Evolutionary conservation across 371 early-diverging fungal genomes (phyloP).

Genomic region (Pancytospora epiphaga): DNA sequence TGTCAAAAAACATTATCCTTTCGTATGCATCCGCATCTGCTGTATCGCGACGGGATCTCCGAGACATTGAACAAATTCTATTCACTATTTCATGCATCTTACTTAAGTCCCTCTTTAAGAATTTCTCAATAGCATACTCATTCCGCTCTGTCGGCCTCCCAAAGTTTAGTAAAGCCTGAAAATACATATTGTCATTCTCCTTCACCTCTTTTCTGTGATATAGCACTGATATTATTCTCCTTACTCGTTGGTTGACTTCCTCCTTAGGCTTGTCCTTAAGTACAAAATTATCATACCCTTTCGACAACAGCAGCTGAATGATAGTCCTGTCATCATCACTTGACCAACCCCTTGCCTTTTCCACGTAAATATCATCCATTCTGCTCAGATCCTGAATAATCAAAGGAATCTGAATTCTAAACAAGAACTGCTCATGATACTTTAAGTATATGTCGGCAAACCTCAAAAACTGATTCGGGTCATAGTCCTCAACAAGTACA

Average conservation of each 20-base stretch:
- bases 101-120: slow-evolving; percentile 37
- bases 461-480: slow-evolving; percentile 34
- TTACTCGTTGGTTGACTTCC: slow-evolving; percentile 59
- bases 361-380: slow-evolving; percentile 32
- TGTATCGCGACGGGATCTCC: slow-evolving; percentile 43
- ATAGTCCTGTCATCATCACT: slow-evolving; percentile 57
- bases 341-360: slow-evolving; percentile 55
- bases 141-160: slow-evolving; percentile 54
- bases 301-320: slow-evolving; percentile 26
- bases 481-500: slow-evolving; percentile 37
- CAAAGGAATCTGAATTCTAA: slow-evolving; percentile 51
- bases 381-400: slow-evolving; percentile 41
- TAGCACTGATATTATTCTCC: slow-evolving; percentile 54
- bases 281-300: slow-evolving; percentile 60
- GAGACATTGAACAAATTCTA: slow-evolving; percentile 43
- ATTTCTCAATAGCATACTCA: slow-evolving; percentile 43
- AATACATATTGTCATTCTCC: slow-evolving; percentile 48
- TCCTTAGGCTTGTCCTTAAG: slow-evolving; percentile 43
- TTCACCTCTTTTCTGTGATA: slow-evolving; percentile 53
- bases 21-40: slow-evolving; percentile 50
- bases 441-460: slow-evolving; percentile 38
- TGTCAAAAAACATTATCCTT: slow-evolving; percentile 53
- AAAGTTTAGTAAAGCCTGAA: slow-evolving; percentile 56
- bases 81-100: slow-evolving; percentile 51
- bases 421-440: slow-evolving; percentile 46